Percentiles rank a stretch among this genome's conserved stretches.
These are phyloP conservation scores for Cercospora zeina DNA, from an alignment of 2,329 filamentous ascomycete species.

Conservation along the genomic window DNA sequence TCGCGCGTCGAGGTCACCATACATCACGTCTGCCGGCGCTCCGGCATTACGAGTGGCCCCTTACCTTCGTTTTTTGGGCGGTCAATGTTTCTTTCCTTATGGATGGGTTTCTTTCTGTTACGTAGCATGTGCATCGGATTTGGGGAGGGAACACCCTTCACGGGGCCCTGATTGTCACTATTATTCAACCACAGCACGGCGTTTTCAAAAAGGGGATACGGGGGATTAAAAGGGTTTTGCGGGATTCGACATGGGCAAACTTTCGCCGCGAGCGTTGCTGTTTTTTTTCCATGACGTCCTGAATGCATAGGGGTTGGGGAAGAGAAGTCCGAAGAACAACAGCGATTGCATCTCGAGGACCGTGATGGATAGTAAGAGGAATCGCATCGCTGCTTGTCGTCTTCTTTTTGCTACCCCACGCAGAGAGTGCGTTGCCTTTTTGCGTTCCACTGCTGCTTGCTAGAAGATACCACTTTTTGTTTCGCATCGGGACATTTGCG, in stretches of 20 bases:
- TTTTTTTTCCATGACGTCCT: slow-evolving; percentile 4
- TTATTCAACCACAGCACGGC: slow-evolving; percentile 19
- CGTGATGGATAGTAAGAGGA: neutral
- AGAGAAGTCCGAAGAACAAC: neutral
- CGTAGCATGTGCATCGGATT: slow-evolving; percentile 15
- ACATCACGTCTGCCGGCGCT: neutral
- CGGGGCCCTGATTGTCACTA: slow-evolving; percentile 12
- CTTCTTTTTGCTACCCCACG: neutral
- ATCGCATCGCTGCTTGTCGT: neutral
- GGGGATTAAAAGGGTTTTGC: slow-evolving; percentile 12
- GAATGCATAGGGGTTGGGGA: neutral
- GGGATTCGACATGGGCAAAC: neutral
- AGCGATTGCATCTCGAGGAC: slow-evolving; percentile 1
- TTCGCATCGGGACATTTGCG: neutral
- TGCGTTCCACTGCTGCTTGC: neutral
- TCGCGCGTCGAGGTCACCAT: neutral
- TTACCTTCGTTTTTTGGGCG: slow-evolving; percentile 7
- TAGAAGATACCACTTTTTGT: slow-evolving; percentile 1
- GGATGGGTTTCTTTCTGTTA: slow-evolving; percentile 9
- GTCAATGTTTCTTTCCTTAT: slow-evolving; percentile 1
- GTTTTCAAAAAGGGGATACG: slow-evolving; percentile 9
- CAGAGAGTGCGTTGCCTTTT: slow-evolving; percentile 1
- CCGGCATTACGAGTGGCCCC: neutral
- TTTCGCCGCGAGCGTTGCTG: slow-evolving; percentile 1
- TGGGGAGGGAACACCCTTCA: slow-evolving; percentile 4